phyloP scores from a whole-genome alignment of 352 stramenopile genomes.

The Pythium phragmiticola region DNA sequence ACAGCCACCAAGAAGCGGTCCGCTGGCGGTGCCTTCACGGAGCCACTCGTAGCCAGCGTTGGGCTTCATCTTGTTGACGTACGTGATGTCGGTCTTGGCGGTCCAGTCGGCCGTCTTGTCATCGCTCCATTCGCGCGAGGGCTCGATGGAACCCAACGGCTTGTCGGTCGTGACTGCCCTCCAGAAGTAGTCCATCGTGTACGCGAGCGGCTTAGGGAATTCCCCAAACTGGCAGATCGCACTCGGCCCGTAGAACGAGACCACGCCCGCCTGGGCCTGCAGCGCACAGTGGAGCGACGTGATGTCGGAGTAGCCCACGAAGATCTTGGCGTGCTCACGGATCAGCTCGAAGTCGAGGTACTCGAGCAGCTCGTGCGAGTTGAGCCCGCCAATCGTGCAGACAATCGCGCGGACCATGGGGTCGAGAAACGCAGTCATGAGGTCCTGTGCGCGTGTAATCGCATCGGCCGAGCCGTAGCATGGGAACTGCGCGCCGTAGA shows the following conservation, averaged over 20 bases:
- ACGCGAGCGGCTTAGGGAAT: conserved; percentile 45
- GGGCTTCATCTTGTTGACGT: conserved; percentile 39
- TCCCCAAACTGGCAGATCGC: conserved; percentile 59
- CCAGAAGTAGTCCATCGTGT: conserved; percentile 46
- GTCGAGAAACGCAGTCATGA: conserved; percentile 57
- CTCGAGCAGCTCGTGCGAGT: conserved; percentile 59
- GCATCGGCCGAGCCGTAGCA: conserved; percentile 56
- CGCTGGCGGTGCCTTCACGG: conserved; percentile 30
- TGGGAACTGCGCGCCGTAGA: conserved; percentile 23
- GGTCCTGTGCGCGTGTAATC: conserved; percentile 36
- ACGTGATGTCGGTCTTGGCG: conserved; percentile 38
- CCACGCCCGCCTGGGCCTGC: conserved; percentile 37
- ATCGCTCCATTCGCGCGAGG: conserved; percentile 54
- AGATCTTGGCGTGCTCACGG: conserved; percentile 46
- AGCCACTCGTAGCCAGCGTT: conserved; percentile 53
- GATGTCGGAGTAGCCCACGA: conserved; percentile 61
- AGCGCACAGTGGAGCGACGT: conserved; percentile 63
- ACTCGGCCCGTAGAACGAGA: conserved; percentile 61
- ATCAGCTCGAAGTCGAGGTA: conserved; percentile 57
- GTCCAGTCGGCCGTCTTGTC: conserved; percentile 70
- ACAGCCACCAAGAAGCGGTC: conserved; percentile 50
- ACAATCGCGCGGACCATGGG: conserved; percentile 42
- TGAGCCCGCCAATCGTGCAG: conserved; percentile 58
- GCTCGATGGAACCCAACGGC: conserved; percentile 32
- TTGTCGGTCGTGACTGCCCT: conserved; percentile 26